Conservation (phyloP, 306 rosid species). For the Acmispon strigosus region DNA sequence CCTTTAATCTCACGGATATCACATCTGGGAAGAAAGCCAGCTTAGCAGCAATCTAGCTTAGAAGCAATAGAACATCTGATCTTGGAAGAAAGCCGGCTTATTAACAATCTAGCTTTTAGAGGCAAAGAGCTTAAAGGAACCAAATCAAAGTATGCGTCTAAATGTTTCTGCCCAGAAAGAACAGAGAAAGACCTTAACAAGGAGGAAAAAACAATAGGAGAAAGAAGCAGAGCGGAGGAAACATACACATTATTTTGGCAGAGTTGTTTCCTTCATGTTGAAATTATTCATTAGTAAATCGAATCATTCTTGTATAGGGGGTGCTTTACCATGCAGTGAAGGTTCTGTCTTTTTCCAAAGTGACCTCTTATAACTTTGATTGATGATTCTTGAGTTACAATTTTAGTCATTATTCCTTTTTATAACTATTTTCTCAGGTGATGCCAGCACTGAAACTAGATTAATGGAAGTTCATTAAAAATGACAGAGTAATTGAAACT, state of each 20-base stretch:
- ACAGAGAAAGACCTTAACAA: neutral
- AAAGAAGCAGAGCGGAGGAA: constrained; percentile 17
- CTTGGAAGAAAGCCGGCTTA: constrained; percentile 26
- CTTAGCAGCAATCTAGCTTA: constrained; percentile 17
- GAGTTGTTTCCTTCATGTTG: constrained; percentile 23
- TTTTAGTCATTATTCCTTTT: neutral
- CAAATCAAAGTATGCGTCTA: constrained; percentile 7
- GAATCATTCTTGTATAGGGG: constrained; percentile 36
- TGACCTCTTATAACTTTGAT: neutral
- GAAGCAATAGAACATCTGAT: constrained; percentile 4
- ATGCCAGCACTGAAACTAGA: neutral
- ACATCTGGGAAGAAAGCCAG: constrained; percentile 55
- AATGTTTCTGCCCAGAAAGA: constrained; percentile 20
- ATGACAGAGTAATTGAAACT: neutral
- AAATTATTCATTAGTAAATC: constrained; percentile 16
- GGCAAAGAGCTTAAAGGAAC: constrained; percentile 16
- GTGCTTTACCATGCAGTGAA: constrained; percentile 10
- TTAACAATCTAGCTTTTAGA: constrained; percentile 22
- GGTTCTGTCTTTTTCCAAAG: constrained; percentile 6
- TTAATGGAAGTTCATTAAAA: neutral
- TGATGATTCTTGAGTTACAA: constrained; percentile 2
- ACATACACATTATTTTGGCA: constrained; percentile 9
- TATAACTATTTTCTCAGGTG: neutral
- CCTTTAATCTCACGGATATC: constrained; percentile 77
- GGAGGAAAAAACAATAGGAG: neutral